A percentile compares a stretch with the other conserved stretches of the same genome.
Evolutionary conservation across 192 early-diverging fungal genomes (phyloP).

Genomic region (Coemansia biformis): DNA sequence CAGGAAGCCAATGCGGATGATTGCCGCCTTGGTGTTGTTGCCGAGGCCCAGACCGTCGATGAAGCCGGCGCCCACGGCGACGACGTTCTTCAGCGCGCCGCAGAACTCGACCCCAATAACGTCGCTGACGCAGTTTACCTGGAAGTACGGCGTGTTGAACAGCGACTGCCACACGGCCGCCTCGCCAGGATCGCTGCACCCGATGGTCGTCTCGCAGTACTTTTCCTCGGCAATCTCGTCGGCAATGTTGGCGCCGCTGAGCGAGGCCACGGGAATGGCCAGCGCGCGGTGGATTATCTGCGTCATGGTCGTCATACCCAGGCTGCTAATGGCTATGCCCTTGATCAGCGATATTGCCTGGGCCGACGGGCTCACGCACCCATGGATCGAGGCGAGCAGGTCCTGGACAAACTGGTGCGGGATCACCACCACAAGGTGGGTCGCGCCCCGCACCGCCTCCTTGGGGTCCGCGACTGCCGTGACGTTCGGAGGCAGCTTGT

Average conservation of each 20-base stretch:
- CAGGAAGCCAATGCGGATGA: slow-evolving; percentile 89
- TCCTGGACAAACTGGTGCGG: slow-evolving; percentile 94
- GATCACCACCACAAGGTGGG: slow-evolving; percentile 89
- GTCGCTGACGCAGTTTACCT: slow-evolving; percentile 78
- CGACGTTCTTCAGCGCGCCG: slow-evolving; percentile 96
- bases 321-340: slow-evolving; percentile 74
- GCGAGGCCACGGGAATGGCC: slow-evolving; percentile 68
- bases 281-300: slow-evolving; percentile 77
- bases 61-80: slow-evolving; percentile 94
- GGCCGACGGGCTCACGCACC: slow-evolving; percentile 59
- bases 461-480: slow-evolving; percentile 78
- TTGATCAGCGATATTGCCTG: slow-evolving; percentile 94
- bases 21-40: slow-evolving; percentile 96
- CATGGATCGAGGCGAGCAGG: slow-evolving; percentile 56
- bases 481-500: slow-evolving; percentile 79
- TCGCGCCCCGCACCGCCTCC: slow-evolving; percentile 73
- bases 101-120: slow-evolving; percentile 93
- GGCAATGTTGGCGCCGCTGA: slow-evolving; percentile 98
- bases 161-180: slow-evolving; percentile 72
- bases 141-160: slow-evolving; percentile 87
- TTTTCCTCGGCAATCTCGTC: slow-evolving; percentile 89
- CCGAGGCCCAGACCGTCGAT: slow-evolving; percentile 90
- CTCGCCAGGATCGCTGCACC: slow-evolving; percentile 62
- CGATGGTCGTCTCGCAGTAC: slow-evolving; percentile 96
- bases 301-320: slow-evolving; percentile 72